Evolutionary conservation across 345 rosid species (phyloP).

Genomic region (Gossypium herbaceum): DNA sequence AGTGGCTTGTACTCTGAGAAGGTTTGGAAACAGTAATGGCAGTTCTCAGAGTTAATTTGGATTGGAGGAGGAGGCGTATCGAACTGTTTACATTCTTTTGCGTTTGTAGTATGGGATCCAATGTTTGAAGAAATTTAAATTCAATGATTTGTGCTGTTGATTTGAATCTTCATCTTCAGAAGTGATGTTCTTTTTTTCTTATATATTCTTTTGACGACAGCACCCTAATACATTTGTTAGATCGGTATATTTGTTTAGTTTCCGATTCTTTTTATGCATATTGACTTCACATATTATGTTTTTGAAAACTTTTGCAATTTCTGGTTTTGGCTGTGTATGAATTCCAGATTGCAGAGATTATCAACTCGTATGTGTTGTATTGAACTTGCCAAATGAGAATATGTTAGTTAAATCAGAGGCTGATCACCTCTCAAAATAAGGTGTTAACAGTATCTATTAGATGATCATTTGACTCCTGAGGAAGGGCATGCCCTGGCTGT

Average conservation of each 20-base stretch:
- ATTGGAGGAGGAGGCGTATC: slow-evolving; percentile 1
- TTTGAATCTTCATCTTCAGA: slow-evolving; percentile 27
- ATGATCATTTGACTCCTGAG: too few species aligned
- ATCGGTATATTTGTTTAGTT: neutral
- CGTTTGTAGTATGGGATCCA: slow-evolving; percentile 23
- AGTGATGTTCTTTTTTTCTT: neutral
- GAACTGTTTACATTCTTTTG: slow-evolving; percentile 24
- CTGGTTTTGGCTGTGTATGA: neutral
- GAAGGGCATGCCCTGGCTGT: too few species aligned
- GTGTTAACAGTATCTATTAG: too few species aligned
- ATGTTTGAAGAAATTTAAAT: slow-evolving; percentile 21
- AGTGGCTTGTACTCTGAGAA: slow-evolving; percentile 76
- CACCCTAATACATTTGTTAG: neutral
- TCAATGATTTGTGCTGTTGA: slow-evolving; percentile 30
- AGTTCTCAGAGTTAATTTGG: slow-evolving; percentile 35
- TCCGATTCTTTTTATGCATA: neutral
- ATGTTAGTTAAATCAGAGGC: too few species aligned
- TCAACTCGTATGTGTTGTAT: neutral
- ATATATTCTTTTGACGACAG: neutral
- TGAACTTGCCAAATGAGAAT: neutral
- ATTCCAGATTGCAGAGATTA: neutral
- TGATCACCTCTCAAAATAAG: too few species aligned
- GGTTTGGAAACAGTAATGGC: slow-evolving; percentile 48
- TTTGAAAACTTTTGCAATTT: neutral
- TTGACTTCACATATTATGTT: neutral